Percentiles rank a stretch among this genome's conserved stretches.
Evolutionary conservation across 257 asterid species (phyloP).

Genomic region (Eustoma russellianum): DNA sequence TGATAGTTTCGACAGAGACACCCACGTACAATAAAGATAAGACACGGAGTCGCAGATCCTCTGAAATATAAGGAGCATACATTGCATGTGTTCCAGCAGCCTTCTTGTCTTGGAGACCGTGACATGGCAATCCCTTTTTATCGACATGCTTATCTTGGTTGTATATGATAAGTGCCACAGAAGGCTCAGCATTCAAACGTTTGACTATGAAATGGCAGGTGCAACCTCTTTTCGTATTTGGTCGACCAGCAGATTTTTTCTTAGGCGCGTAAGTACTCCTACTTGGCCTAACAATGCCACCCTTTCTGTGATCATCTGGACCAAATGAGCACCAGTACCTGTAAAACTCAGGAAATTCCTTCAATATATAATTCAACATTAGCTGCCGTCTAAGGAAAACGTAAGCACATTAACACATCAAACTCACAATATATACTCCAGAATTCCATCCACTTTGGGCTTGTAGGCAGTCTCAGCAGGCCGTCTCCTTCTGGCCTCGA

Average conservation of each 20-base stretch:
- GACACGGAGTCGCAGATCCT: conserved; percentile 88
- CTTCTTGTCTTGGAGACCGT: conserved; percentile 82
- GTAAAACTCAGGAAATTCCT: conserved; percentile 13
- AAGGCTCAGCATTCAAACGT: conserved; percentile 83
- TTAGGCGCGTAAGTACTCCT: conserved; percentile 65
- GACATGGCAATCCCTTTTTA: conserved; percentile 79
- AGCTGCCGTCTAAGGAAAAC: background rate
- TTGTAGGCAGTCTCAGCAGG: conserved; percentile 40
- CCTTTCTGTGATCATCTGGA: conserved; percentile 89
- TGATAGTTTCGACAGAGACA: conserved; percentile 93
- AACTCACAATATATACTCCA: conserved; percentile 73
- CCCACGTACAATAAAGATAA: conserved; percentile 82
- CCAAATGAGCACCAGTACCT: conserved; percentile 99
- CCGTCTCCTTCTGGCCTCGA: conserved; percentile 84
- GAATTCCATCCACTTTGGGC: conserved; percentile 95
- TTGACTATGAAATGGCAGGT: conserved; percentile 91
- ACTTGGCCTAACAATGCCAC: conserved; percentile 90
- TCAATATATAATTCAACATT: background rate
- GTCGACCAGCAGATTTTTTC: conserved; percentile 79
- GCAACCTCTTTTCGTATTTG: conserved; percentile 97
- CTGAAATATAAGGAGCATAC: conserved; percentile 98
- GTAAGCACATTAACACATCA: background rate
- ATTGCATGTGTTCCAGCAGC: conserved; percentile 95
- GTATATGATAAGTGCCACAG: conserved; percentile 77
- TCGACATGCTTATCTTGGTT: conserved; percentile 85